Conservation (phyloP, 1,284 basidiomycete species). For the Irpex sp. region DNA sequence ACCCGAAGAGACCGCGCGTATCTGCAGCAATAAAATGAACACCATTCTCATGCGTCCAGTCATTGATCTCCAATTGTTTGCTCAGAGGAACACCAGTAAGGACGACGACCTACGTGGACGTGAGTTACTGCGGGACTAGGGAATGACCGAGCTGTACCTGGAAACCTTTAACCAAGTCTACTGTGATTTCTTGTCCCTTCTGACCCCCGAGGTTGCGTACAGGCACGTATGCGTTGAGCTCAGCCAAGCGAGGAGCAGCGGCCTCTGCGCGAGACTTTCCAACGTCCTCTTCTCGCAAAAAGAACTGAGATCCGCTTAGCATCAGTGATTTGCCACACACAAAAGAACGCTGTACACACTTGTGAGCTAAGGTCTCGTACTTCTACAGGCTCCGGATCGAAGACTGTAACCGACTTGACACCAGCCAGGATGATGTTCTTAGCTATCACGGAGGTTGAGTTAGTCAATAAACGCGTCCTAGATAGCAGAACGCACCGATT, state of each 20-base stretch:
- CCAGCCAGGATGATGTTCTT: constrained; percentile 97
- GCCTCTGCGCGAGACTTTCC: constrained; percentile 87
- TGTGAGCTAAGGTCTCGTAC: constrained; percentile 92
- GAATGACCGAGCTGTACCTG: constrained; percentile 54
- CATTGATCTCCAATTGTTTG: constrained; percentile 94
- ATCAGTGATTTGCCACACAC: neutral
- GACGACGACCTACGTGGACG: constrained; percentile 71
- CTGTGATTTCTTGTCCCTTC: constrained; percentile 69
- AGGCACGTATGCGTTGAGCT: constrained; percentile 96
- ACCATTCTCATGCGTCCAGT: constrained; percentile 86
- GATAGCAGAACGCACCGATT: constrained; percentile 64
- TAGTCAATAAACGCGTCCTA: neutral
- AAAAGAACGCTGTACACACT: constrained; percentile 36
- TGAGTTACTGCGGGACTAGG: constrained; percentile 4
- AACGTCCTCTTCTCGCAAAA: constrained; percentile 85
- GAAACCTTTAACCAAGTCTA: constrained; percentile 82
- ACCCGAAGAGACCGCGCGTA: constrained; percentile 95
- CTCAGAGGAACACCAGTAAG: constrained; percentile 75
- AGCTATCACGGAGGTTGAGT: constrained; percentile 48
- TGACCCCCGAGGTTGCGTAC: constrained; percentile 76
- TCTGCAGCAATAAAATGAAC: constrained; percentile 93
- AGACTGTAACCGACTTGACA: constrained; percentile 97
- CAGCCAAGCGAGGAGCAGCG: constrained; percentile 87
- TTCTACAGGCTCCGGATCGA: constrained; percentile 87
- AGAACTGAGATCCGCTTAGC: constrained; percentile 63